phyloP scores from a whole-genome alignment of 352 stramenopile species.

The Pythium oligandrum region DNA sequence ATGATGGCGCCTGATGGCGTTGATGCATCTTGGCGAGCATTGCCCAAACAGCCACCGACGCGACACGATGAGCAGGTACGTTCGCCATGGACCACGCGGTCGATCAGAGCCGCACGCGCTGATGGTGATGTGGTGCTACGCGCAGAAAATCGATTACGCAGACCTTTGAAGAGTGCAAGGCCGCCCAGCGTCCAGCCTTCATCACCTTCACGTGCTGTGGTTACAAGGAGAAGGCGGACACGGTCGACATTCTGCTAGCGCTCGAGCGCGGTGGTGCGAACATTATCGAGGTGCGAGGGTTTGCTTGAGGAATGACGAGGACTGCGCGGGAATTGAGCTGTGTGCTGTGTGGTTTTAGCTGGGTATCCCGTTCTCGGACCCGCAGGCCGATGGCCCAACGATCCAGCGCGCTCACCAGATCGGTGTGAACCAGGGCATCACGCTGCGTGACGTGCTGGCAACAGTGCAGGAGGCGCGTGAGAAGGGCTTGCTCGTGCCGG shows the following conservation, averaged over 20 bases:
- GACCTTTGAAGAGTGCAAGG: conserved; percentile 64
- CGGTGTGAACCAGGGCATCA: conserved; percentile 93
- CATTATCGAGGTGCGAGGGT: conserved; percentile 87
- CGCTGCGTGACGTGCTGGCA: conserved; percentile 89
- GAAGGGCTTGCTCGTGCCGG: conserved; percentile 91
- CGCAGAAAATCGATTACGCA: conserved; percentile 60
- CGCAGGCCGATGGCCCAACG: conserved; percentile 96
- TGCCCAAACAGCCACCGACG: conserved; percentile 13
- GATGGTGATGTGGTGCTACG: background rate
- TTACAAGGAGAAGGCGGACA: conserved; percentile 93
- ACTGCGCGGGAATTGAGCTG: too few species aligned
- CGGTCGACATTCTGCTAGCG: conserved; percentile 93
- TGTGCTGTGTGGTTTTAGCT: conserved; percentile 43
- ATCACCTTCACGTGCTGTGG: conserved; percentile 96
- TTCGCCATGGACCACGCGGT: background rate
- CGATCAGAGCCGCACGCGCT: too few species aligned
- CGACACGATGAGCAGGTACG: conserved; percentile 28
- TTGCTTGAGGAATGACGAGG: background rate
- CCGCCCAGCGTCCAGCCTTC: conserved; percentile 87
- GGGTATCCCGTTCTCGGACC: conserved; percentile 98
- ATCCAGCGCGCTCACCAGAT: conserved; percentile 96
- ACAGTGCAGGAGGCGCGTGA: conserved; percentile 89
- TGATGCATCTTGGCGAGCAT: conserved; percentile 18
- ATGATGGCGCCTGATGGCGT: conserved; percentile 19
- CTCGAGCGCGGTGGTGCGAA: conserved; percentile 95